These are phyloP conservation scores for Dipteronia sinensis DNA, from an alignment of 345 rosid genomes.

Conservation along the genomic window DNA sequence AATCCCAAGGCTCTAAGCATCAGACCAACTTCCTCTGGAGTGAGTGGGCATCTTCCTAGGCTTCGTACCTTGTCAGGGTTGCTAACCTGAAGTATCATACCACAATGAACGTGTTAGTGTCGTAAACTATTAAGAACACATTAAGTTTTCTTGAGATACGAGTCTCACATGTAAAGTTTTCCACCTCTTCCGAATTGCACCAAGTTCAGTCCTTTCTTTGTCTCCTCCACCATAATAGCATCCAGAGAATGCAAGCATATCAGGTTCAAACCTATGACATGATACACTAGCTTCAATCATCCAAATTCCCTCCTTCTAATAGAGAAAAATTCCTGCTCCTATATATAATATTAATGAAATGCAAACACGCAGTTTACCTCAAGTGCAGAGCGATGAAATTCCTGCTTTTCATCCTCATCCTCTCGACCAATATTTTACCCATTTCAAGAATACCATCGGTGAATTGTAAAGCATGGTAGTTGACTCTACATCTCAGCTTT, in stretches of 20 bases:
- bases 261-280: slow-evolving; percentile 82
- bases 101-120: slow-evolving; percentile 18
- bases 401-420: slow-evolving; percentile 68
- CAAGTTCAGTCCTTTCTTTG: slow-evolving; percentile 71
- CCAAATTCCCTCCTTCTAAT: background rate
- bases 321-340: background rate
- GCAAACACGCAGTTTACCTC: slow-evolving; percentile 46
- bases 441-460: slow-evolving; percentile 61
- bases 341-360: background rate
- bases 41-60: slow-evolving; percentile 88
- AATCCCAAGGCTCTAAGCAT: slow-evolving; percentile 88
- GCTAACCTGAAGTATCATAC: slow-evolving; percentile 46
- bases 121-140: background rate
- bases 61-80: slow-evolving; percentile 78
- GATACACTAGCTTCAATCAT: slow-evolving; percentile 14
- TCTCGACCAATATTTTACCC: slow-evolving; percentile 65
- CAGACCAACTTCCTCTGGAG: slow-evolving; percentile 91
- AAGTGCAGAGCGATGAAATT: slow-evolving; percentile 86
- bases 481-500: slow-evolving; percentile 91
- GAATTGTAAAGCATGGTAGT: slow-evolving; percentile 81
- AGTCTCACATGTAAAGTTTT: slow-evolving; percentile 73
- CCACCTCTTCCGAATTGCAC: slow-evolving; percentile 84
- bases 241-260: slow-evolving; percentile 98
- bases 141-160: slow-evolving; percentile 3
- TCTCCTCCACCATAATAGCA: slow-evolving; percentile 93